Evolutionary conservation across 257 asterid genomes (phyloP), one percentile per base, ranked within the genome.

Genomic region (Przewalskia tangutica): DNA sequence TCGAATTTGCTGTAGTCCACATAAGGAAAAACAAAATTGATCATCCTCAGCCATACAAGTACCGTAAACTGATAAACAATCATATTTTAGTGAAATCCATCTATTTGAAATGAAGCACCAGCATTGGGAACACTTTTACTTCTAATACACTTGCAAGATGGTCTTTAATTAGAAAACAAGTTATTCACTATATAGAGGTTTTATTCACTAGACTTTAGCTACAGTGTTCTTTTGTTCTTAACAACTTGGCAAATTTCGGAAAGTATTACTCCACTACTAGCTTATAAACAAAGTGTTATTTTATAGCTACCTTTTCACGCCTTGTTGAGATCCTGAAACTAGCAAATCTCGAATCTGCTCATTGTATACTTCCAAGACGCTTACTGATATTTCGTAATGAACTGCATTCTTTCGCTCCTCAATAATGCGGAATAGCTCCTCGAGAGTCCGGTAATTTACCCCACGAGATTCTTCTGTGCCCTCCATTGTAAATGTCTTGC

Each of bases 401-500:
- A 88, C 89, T n/a, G 93, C 88, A 79, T 76, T 90, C 83, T 91
- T 90, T 83, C 99, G 82, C 88, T 92, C 97, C 77, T 90, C 97
- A 82, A 92, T 91, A 64, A 94, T 90, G 87, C 70, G 89, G 84
- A 94, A 96, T 11, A 96, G 87, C 84, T 89, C 89, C 88, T 93
- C 93, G 56, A 96, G 97, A 77, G 99, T 96, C 84, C 97, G 89
- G 68, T 93, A 94, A 86, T 96, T 96, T 71, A 96, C 98, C 66
- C 99, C 99, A 46, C 98, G 99, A 32, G 94, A 94, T 80, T 91
- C 95, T 42, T 84, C 85, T 54, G 97, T 92, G 82, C 99, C 99
- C 59, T 94, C 98, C 98, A 96, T 96, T 1, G 99, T 96, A 85
- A 92, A 96, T 36, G 99, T 96, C 82, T 96, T 96, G 64, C 99